Evolutionary conservation across 768 basidiomycete genomes (phyloP), one percentile per base, ranked within the genome.

Genomic region (Leccinum disarticulatum): DNA sequence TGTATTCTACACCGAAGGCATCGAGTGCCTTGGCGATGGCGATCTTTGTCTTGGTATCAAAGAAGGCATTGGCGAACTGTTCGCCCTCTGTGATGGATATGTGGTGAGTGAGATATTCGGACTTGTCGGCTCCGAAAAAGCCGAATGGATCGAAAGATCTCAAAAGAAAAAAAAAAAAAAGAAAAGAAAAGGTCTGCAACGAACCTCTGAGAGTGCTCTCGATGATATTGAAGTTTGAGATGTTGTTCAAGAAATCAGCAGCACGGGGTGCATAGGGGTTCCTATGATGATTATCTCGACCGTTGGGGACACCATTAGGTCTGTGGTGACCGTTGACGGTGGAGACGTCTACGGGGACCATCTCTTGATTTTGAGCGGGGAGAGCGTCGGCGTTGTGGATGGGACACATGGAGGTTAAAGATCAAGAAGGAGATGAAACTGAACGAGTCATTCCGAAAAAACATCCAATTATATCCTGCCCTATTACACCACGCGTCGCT

Each of bases 21-120:
- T 98, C 95, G 59, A 98, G 87, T 14, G 95, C 95, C 80, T 88
- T 93, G 65, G 97, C 97, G 67, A 99, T 99, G 73, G 95, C 95
- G 73, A 98, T 97, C 85, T 99, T 99, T 78, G 95, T 98, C 81
- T 95, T 94, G 73, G 94, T 95, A 73, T 97, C 96, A 74, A 98
- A 99, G 83, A 99, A 99, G 56, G 97, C 96, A 72, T 98, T 99
- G 63, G 97, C 97, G 69, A 99, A 99, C 74, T 99, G 95, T 75
- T 97, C 95, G 59, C 95, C 95, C 89, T 97, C 95, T 96, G 68
- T 41, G 54, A 61, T 33, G 2, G 46, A 22, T 15, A 50, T 38
- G 38, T 41, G 22, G 22, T 22, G 22, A 22, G 22, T 22, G 47
- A 49, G 59, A 35, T 61, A 31, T 52, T 68, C 57, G 66, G 62